phyloP scores from a whole-genome alignment of 2,329 filamentous ascomycete species.

The Acarospora socialis region DNA sequence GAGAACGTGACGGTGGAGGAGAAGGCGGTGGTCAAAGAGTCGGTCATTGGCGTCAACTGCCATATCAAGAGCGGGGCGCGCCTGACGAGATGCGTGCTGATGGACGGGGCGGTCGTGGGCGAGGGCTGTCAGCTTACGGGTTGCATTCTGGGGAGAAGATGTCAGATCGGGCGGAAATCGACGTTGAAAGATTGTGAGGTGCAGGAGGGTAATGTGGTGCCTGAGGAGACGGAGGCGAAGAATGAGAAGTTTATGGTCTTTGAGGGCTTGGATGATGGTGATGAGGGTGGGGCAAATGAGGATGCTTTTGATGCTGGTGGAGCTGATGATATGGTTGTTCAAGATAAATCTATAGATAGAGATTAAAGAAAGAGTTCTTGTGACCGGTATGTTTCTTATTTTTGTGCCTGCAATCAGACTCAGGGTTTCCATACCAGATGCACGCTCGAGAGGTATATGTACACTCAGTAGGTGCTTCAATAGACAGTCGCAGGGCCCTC shows the following conservation, averaged over 20 bases:
- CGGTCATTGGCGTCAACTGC: slow-evolving; percentile 74
- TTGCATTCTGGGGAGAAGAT: slow-evolving; percentile 70
- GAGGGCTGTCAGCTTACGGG: slow-evolving; percentile 73
- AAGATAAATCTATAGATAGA: too few relatives aligned
- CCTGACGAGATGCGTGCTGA: slow-evolving; percentile 73
- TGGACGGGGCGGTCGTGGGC: slow-evolving; percentile 81
- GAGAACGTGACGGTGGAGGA: slow-evolving; percentile 84
- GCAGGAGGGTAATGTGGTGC: slow-evolving; percentile 68
- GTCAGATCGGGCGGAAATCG: slow-evolving; percentile 67
- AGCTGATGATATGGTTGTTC: too few relatives aligned
- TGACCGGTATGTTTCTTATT: too few relatives aligned
- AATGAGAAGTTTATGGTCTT: slow-evolving; percentile 48
- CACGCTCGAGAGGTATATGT: too few relatives aligned
- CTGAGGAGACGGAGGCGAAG: slow-evolving; percentile 57
- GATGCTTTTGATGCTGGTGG: too few relatives aligned
- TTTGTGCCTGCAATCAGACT: too few relatives aligned
- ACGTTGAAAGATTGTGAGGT: slow-evolving; percentile 83
- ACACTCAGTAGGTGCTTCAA: too few relatives aligned
- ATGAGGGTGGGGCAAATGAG: slow-evolving; percentile 22
- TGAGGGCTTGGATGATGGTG: slow-evolving; percentile 28
- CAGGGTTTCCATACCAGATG: too few relatives aligned
- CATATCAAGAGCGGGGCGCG: slow-evolving; percentile 77
- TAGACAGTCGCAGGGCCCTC: too few relatives aligned
- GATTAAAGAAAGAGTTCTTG: too few relatives aligned
- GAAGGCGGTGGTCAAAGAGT: slow-evolving; percentile 84